Percentiles rank a stretch among this genome's conserved stretches.
Evolutionary conservation across 495 filamentous ascomycete species (phyloP).

Genomic region (Trichoderma asperelloides): DNA sequence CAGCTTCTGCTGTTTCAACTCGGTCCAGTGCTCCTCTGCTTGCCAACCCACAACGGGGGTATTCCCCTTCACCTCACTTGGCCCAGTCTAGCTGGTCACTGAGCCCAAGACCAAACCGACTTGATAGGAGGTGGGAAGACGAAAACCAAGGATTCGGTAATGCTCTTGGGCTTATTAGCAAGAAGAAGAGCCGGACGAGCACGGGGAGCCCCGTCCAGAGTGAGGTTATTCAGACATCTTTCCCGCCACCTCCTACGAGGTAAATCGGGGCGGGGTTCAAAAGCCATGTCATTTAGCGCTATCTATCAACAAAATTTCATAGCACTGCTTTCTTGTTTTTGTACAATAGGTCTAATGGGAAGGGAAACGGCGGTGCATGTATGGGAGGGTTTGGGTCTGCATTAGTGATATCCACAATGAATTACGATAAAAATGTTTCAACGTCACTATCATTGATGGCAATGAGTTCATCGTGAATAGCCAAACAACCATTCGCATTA

Average conservation of each 20-base stretch:
- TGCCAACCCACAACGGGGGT: neutral
- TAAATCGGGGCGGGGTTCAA: neutral
- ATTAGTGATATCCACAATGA: neutral
- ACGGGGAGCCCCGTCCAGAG: neutral
- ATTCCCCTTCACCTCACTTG: neutral
- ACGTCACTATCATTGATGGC: neutral
- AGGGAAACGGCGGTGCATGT: neutral
- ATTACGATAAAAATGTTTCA: neutral
- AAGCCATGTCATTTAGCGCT: no score
- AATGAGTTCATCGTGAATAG: neutral
- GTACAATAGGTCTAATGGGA: neutral
- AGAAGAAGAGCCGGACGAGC: neutral
- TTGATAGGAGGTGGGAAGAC: neutral
- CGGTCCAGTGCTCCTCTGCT: neutral
- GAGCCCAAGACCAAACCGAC: neutral
- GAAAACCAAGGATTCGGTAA: neutral
- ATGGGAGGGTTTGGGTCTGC: neutral
- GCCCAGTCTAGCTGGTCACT: neutral
- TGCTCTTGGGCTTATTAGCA: neutral
- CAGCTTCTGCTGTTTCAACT: constrained; percentile 7
- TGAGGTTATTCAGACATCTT: neutral
- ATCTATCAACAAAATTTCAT: neutral
- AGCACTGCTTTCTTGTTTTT: neutral
- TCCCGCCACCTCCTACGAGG: neutral
- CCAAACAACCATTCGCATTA: neutral